Conservation (phyloP, 2,329 filamentous ascomycete species). For the Aureobasidium sp. region DNA sequence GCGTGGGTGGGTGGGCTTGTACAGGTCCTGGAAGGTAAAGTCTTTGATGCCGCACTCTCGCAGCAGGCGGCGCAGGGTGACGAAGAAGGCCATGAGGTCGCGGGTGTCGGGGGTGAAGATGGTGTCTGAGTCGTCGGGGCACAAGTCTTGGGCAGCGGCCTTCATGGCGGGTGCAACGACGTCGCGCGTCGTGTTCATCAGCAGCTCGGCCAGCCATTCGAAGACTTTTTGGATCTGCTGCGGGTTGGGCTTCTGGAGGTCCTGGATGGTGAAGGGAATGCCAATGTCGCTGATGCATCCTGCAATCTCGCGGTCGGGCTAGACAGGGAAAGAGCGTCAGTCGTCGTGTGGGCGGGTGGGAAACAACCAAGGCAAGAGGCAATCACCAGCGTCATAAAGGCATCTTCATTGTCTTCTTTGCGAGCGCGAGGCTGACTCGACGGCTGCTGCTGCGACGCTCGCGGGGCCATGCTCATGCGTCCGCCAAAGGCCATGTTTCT, state of each 20-base stretch:
- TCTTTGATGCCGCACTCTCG: constrained; percentile 84
- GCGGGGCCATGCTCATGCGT: constrained; percentile 45
- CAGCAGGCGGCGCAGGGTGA: constrained; percentile 71
- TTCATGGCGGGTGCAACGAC: constrained; percentile 93
- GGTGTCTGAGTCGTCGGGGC: constrained; percentile 69
- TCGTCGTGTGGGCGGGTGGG: constrained; percentile 19
- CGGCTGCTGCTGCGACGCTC: constrained; percentile 30
- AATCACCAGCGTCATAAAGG: constrained; percentile 45
- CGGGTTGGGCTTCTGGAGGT: constrained; percentile 89
- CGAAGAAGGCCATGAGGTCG: constrained; percentile 93
- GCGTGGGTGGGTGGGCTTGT: constrained; percentile 81
- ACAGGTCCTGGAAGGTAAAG: constrained; percentile 87
- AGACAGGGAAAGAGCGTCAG: not conserved
- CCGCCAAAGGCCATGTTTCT: constrained; percentile 41
- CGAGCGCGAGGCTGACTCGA: constrained; percentile 30
- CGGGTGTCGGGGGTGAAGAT: constrained; percentile 79
- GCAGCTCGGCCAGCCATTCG: constrained; percentile 91
- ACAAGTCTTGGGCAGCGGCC: constrained; percentile 81
- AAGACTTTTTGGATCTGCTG: constrained; percentile 95
- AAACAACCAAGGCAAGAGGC: constrained; percentile 6
- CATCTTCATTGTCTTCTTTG: constrained; percentile 40
- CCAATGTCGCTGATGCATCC: constrained; percentile 97
- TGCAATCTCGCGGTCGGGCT: constrained; percentile 74
- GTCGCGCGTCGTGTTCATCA: constrained; percentile 89
- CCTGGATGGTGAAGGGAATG: constrained; percentile 75